Base-by-base conservation (phyloP, 129 eudicot genomes). In the Deinandra increscens region DNA sequence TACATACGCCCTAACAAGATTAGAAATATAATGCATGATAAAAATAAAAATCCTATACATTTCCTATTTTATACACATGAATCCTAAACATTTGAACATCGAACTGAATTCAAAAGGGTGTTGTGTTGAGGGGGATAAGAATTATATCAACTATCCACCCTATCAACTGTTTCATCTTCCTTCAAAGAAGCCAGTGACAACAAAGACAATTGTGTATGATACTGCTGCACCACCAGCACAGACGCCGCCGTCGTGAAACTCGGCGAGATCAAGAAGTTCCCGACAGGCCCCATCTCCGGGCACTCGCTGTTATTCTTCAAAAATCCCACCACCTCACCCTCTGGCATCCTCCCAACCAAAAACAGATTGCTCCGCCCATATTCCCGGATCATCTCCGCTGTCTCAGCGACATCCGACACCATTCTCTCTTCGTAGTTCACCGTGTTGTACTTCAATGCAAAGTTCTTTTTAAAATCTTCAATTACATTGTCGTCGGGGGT, bases 221-320 rank as follows among this genome's bases (percentile, higher is more conserved):
- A 85, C 59, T 84, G 86, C 64, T 88, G 95, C 60, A 88, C 81
- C 39, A 88, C 85, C 77, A 88, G 43, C 29, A 88, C 90, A 0
- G 95, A 88, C 0, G 95, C 86, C 1, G 79, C 43, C 0, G 84
- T 84, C 14, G 83, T 69, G 33, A 76, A 74, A 6, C 45, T 80
- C 0, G 82, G 34, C 4, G 85, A 77, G 36, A 78, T 79, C 79
- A 85, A 48, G 65, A 86, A 69, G 69, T 72, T 75, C 8, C 91
- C 92, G 7, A 89, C 59, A 0, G 92, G 96, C 11, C 96, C 96
- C 79, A 89, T 64, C 53, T 89, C 89, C 14, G 85, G 87, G 51
- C 82, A 85, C 66, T 83, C 91, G n/a, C 15, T 76, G 53, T 50
- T 77, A 49, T 42, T 48, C 41, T 74, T 79, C 49, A 81, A 9